Base-by-base conservation (phyloP, 345 rosid genomes). In the Citrus medica region DNA sequence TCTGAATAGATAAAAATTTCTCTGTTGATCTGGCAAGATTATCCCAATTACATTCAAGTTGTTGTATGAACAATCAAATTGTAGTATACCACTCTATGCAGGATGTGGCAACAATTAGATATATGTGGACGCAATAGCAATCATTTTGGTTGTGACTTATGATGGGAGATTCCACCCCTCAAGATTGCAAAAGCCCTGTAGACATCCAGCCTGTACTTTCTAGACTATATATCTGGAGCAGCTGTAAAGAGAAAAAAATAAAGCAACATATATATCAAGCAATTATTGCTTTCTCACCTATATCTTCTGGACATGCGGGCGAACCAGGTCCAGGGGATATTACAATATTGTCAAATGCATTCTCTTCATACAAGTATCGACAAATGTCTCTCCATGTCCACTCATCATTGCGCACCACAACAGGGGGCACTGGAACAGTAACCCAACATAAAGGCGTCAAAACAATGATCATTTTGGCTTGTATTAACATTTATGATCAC, bases 251-350 rank as follows among this genome's bases (percentile, higher is more conserved):
- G 32, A 6, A 32, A 62, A 35, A 37, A 3, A 33, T 46, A 32
- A 46, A 61, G 17, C 5, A 5, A 32, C 16, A 48, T 71, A 27
- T 33, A 75, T 25, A 38, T 32, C 1, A 48, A 48, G 24, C 8
- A 35, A 28, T 64, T 63, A 53, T 13, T 28, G 22, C 74, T 71
- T 84, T 28, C 75, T 74, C 83, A 95, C 98, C 99, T 79, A 95
- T 87, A 89, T 94, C 98, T 62, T 87, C 81, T 5, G 97, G 85
- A 71, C 97, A 88, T 66, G 91, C 73, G 2, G 99, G 98, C 61
- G 97, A 90, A 78, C 99, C 99, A 84, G 99, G 99, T 79, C 98
- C 98, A 78, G 99, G 99, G 56, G 99, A 95, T 77, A 93, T 91
- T 38, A 95, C 99, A 74, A 92, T 84, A 84, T 93, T 95, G 82